Base-by-base conservation (phyloP, 2,329 filamentous ascomycete species). In the Pezicula carpinea region DNA sequence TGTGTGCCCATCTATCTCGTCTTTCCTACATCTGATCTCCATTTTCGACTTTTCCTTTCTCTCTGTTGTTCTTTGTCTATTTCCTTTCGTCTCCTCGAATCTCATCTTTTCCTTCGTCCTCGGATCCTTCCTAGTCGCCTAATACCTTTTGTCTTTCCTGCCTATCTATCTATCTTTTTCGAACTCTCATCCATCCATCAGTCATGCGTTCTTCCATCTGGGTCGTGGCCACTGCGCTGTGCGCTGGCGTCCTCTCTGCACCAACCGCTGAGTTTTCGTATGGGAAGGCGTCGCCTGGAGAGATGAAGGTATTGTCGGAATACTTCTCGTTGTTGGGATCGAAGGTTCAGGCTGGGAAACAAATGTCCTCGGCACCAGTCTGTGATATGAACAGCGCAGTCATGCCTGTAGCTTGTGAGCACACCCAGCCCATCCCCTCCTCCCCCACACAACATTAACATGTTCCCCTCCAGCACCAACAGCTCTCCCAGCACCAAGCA, bases 241-340 rank as follows among this genome's bases (percentile, higher is more conserved):
- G 68, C 64, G 69, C 70, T 49, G 70, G 71, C 44, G 74, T 74
- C 39, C 45, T 62, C 18, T 52, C 62, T 21, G 59, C 61, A 36
- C 62, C 62, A 42, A 57, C 55, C 8, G 36, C 56, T 17, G 36
- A 56, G 22, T 57, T 48, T 45, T 52, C 55, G 18, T 32, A 54
- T 22, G 51, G 43, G 15, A 47, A 53, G 14, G 58, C 51, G 21
- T 41, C 45, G 32, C 55, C 60, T 19, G 49, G 42, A 17, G 59
- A 63, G 35, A 59, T 59, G 52, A 52, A 57, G 43, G 65, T 71
- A n/a, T 60, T 83, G 43, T 76, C 79, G 22, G 70, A 73, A 34
- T 84, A 83, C 67, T 84, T 84, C 69, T 77, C 78, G 61, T 64
- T 78, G 55, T 62, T 84, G 50, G 79, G 78, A 22, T 52, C 64